Evolutionary conservation across 305 asterid genomes (phyloP).

Genomic region (Rubia peregrina): DNA sequence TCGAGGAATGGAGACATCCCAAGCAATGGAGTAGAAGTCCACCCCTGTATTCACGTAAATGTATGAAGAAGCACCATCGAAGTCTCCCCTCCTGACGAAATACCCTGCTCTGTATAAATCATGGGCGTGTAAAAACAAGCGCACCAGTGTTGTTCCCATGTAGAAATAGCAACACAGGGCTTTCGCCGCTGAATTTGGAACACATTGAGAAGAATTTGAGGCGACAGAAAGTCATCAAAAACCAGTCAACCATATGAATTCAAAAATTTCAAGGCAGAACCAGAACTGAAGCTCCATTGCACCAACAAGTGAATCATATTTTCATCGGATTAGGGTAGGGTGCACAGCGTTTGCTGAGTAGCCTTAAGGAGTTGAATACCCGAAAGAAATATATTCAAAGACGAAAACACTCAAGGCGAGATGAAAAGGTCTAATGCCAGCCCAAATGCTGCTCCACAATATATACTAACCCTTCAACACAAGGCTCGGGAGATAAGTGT

Average conservation of each 20-base stretch:
- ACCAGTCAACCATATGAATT: conserved; percentile 52
- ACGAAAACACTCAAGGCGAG: not conserved
- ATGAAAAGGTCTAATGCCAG: not conserved
- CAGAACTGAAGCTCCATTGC: conserved; percentile 11
- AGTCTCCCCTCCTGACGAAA: conserved; percentile 11
- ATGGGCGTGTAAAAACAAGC: conserved; percentile 58
- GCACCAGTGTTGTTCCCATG: conserved; percentile 40
- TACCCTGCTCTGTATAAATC: conserved; percentile 33
- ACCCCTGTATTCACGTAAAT: conserved; percentile 41
- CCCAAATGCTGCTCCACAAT: conserved; percentile 1
- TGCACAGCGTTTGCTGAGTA: conserved; percentile 93
- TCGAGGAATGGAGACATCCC: conserved; percentile 48
- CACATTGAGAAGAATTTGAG: conserved; percentile 47
- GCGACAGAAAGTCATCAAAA: conserved; percentile 58
- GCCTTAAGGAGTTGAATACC: conserved; percentile 95
- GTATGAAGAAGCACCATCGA: conserved; percentile 27
- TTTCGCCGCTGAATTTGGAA: conserved; percentile 30
- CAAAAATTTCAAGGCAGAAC: conserved; percentile 35
- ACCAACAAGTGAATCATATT: conserved; percentile 16
- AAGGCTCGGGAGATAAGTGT: conserved; percentile 86
- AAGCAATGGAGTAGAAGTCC: conserved; percentile 48
- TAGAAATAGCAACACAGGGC: conserved; percentile 41
- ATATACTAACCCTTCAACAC: conserved; percentile 81
- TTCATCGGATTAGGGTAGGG: conserved; percentile 34
- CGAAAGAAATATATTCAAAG: conserved; percentile 13